Conservation (phyloP, 305 asterid genomes). For the Withania somnifera region DNA sequence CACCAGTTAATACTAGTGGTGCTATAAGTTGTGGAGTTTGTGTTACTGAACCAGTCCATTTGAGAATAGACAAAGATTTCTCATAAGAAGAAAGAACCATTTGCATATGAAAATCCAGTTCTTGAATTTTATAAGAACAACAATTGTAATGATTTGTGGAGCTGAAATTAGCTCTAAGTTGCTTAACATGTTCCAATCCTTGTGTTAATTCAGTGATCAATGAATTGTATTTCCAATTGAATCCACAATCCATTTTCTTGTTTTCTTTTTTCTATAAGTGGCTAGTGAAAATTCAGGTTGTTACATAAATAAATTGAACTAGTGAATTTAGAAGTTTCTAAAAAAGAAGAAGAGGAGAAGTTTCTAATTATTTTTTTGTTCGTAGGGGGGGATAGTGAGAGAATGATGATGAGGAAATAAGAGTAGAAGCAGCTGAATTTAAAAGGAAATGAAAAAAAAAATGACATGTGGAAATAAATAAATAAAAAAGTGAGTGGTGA, state of each 20-base stretch:
- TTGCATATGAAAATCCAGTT: constrained; percentile 45
- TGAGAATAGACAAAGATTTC: constrained; percentile 46
- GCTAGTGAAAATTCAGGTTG: neutral
- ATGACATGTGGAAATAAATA: constrained; percentile 18
- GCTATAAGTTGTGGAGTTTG: constrained; percentile 11
- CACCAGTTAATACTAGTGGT: neutral
- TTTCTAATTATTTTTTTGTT: neutral
- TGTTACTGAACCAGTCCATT: constrained; percentile 24
- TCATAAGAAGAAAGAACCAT: constrained; percentile 54
- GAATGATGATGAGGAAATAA: neutral
- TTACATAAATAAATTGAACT: neutral
- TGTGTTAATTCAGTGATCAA: constrained; percentile 44
- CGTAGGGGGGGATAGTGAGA: neutral
- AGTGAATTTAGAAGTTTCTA: neutral
- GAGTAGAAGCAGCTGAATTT: neutral
- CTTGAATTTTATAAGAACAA: constrained; percentile 26
- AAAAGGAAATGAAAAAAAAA: constrained; percentile 3
- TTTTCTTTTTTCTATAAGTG: neutral
- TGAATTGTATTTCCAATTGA: constrained; percentile 22
- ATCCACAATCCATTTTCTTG: constrained; percentile 32
- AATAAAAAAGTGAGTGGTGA: neutral
- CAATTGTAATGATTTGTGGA: too few relatives aligned
- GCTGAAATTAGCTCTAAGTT: constrained; percentile 39
- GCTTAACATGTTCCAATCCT: constrained; percentile 57
- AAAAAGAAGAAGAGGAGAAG: neutral